Percentiles rank a stretch among this genome's conserved stretches.
These are phyloP conservation scores for Citrus sp. DNA, from an alignment of 345 rosid genomes.

Conservation along the genomic window DNA sequence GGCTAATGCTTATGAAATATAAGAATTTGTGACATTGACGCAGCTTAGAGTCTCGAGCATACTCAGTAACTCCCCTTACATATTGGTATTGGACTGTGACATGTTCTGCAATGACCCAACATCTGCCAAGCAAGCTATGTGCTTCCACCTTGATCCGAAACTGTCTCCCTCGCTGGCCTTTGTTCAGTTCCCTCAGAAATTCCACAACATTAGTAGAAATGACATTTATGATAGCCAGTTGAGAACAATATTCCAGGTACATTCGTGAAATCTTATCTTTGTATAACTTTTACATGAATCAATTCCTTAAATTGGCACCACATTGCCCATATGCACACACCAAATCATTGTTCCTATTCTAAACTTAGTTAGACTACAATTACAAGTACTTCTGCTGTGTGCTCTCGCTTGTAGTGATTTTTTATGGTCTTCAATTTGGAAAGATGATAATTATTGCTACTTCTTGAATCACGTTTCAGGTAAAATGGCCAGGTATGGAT, in stretches of 20 bases:
- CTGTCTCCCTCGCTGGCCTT: constrained; percentile 32
- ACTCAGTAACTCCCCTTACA: constrained; percentile 43
- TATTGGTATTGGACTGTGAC: constrained; percentile 49
- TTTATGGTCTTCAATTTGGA: background rate
- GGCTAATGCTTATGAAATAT: background rate
- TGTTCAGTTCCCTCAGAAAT: constrained; percentile 51
- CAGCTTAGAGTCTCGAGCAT: constrained; percentile 52
- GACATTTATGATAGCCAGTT: constrained; percentile 49
- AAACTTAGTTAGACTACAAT: background rate
- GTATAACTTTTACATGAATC: background rate
- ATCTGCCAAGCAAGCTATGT: constrained; percentile 46
- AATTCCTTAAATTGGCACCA: background rate
- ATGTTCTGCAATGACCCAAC: constrained; percentile 47
- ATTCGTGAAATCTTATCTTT: background rate
- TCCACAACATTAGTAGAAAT: constrained; percentile 30
- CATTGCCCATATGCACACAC: background rate
- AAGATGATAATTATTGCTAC: background rate
- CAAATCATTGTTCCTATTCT: background rate
- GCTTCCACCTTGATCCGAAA: constrained; percentile 41
- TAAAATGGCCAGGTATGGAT: constrained; percentile 31
- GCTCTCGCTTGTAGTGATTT: background rate
- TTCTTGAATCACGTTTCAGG: constrained; percentile 3
- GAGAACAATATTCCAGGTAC: constrained; percentile 26
- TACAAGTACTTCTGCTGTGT: background rate
- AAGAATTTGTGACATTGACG: background rate